These are phyloP conservation scores for Candida peoriensis DNA, from an alignment of 805 yeast species.

Conservation along the genomic window DNA sequence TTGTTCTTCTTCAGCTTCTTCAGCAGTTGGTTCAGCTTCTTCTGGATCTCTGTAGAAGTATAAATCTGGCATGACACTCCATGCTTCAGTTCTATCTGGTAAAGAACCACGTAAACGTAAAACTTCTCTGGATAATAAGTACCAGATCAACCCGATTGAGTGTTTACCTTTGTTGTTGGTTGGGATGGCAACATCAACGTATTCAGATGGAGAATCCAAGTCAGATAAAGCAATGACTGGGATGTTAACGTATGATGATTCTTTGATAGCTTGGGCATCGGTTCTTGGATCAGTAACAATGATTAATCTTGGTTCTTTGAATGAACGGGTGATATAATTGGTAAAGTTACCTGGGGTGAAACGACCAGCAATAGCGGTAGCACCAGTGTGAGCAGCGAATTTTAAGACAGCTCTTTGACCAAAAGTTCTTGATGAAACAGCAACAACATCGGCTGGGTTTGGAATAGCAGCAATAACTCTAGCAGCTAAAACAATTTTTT, in stretches of 20 bases:
- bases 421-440: slow-evolving; percentile 97
- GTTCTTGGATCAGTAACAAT: slow-evolving; percentile 99
- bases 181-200: slow-evolving; percentile 99
- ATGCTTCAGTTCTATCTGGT: slow-evolving; percentile 92
- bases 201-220: slow-evolving; percentile 98
- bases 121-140: slow-evolving; percentile 98
- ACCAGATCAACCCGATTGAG: slow-evolving; percentile 99
- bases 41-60: slow-evolving; percentile 99
- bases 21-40: slow-evolving; percentile 83
- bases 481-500: slow-evolving; percentile 98
- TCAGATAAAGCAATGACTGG: slow-evolving; percentile 99
- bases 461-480: slow-evolving; percentile 99
- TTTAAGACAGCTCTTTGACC: slow-evolving; percentile 99
- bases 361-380: slow-evolving; percentile 99
- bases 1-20: slow-evolving; percentile 47
- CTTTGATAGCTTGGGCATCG: slow-evolving; percentile 99
- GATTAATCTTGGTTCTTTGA: slow-evolving; percentile 99
- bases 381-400: slow-evolving; percentile 99
- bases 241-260: slow-evolving; percentile 99
- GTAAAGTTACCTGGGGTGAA: slow-evolving; percentile 99
- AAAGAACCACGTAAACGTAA: slow-evolving; percentile 97
- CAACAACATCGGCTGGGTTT: slow-evolving; percentile 97
- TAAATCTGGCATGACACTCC: slow-evolving; percentile 99
- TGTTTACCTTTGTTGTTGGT: slow-evolving; percentile 99
- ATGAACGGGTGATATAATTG: slow-evolving; percentile 99